Evolutionary conservation across 169 alveolate species (phyloP), one percentile per base, ranked within the genome.

Genomic region (Sarcocystis neurona): DNA sequence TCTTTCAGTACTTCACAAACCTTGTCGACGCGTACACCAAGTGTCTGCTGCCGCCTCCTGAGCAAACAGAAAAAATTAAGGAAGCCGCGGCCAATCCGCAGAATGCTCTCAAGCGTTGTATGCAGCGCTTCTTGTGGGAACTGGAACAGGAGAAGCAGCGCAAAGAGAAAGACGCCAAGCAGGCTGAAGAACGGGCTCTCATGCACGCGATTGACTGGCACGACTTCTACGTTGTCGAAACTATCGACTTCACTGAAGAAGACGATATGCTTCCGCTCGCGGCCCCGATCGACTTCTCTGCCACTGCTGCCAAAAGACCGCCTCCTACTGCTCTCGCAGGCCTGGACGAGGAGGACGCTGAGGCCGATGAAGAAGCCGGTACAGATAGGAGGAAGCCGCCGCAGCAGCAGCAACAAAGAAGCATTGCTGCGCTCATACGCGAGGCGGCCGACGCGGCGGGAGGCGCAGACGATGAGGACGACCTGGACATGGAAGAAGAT

Each of bases 21-120:
- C 93, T 98, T 47, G 97, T 98, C 32, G 99, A 98, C 79, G 94
- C 98, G 12, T 98, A 98, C 94, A 95, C 98, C 34, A 96, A 96
- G 87, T 97, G 99, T 89, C 90, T 98, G 86, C 95, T 97, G 68
- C 99, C 99, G 41, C 96, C 94, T 84, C 93, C 94, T 50, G 97
- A 96, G 70, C 95, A 94, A 46, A 87, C 97, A n/a, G 94, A 94
- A 72, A 95, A 93, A 89, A 93, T 98, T 56, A 95, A 95, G 90
- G 94, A 90, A 66, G 95, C 96, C 46, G 94, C 97, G 0, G 92
- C 92, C 50, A 93, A 97, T 82, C 88, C 93, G 72, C 92, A 92
- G 88, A 93, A 93, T 48, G 93, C 93, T 84, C 93, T 96, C 89
- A 93, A 90, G 84, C 88, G 90, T 34, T 94, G 94, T 50, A 93